Evolutionary conservation across 2,329 filamentous ascomycete genomes (phyloP), one percentile per base, ranked within the genome.

Genomic region (Alternaria solani): DNA sequence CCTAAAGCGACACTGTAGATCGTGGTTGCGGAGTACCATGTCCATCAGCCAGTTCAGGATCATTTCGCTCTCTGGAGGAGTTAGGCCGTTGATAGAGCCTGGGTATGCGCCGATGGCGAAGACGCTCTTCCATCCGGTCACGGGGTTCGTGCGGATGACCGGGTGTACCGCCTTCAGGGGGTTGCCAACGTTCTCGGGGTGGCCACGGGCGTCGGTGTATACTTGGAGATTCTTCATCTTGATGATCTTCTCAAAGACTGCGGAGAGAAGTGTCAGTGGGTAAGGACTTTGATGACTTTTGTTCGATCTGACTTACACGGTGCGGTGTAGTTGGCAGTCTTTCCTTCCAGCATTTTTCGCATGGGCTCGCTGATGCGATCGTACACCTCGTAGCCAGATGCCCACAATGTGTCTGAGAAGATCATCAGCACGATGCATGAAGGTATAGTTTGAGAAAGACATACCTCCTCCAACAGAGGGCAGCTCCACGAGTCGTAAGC

Each of bases 51-150:
- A 57, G 41, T 53, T 39, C 16, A 57, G 30, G 25, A 57, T 57
- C 55, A 57, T 46, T 7, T 57, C 48, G 39, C 47, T 52, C 26
- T 57, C 48, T 28, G 55, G 55, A 25, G 41, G 48, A n/a, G 47
- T 52, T 32, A 57, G 48, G 32, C 41, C 55, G 4, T 57, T 57
- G 32, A 57, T 57, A 12, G 55, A 57, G 11, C 49, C 55, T 14
- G 55, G 47, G 39, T 53, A 30, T 73, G 71, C 46, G 1, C 82
- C 81, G n/a, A 57, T 73, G 5, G 75, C 74, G 51, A 75, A 85
- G 5, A 85, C 72, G 61, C 78, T 82, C 75, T 85, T 86, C 84
- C 85, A 87, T 0, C 85, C 84, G 0, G 85, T 87, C 0, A 87
- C 84, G 0, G 85, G 85, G 62, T 87, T 86, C 1, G 85, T 87